Percentiles rank a stretch among this genome's conserved stretches.
Evolutionary conservation across 495 filamentous ascomycete species (phyloP).

Genomic region (Neurospora sp.): DNA sequence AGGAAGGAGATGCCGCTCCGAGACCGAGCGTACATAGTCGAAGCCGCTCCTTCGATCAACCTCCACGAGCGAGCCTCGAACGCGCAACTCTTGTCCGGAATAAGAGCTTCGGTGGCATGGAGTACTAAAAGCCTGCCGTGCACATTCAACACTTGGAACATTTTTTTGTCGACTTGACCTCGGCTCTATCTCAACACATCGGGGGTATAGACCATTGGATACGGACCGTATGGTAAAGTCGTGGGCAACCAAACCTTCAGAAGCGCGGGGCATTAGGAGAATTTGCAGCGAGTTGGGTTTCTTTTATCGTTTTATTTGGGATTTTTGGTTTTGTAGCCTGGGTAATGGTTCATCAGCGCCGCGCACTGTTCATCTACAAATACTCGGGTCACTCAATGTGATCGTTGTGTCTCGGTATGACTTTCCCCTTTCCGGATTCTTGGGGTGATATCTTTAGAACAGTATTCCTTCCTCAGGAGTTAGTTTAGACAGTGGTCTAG

Average conservation of each 20-base stretch:
- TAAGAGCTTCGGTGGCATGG: conserved; percentile 34
- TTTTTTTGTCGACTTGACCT: neutral
- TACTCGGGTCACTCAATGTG: neutral
- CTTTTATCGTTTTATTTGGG: neutral
- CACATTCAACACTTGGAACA: neutral
- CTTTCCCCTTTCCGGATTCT: neutral
- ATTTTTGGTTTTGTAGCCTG: neutral
- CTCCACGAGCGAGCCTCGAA: conserved; percentile 30
- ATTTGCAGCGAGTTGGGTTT: neutral
- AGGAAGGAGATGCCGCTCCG: conserved; percentile 26
- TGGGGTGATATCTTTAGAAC: neutral
- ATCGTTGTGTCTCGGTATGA: neutral
- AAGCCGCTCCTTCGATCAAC: conserved; percentile 18
- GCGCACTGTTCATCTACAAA: neutral
- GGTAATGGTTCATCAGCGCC: neutral
- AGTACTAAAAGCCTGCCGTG: conserved; percentile 23
- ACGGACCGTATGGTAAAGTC: neutral
- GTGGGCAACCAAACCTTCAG: neutral
- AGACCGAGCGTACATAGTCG: conserved; percentile 18
- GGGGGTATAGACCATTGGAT: neutral
- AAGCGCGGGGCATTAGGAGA: neutral
- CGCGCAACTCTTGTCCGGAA: conserved; percentile 33
- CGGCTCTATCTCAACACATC: neutral
- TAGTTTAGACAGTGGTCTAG: neutral
- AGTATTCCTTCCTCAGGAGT: neutral